Evolutionary conservation across 192 early-diverging fungal genomes (phyloP).

Genomic region (Rhizophagus prolifer): DNA sequence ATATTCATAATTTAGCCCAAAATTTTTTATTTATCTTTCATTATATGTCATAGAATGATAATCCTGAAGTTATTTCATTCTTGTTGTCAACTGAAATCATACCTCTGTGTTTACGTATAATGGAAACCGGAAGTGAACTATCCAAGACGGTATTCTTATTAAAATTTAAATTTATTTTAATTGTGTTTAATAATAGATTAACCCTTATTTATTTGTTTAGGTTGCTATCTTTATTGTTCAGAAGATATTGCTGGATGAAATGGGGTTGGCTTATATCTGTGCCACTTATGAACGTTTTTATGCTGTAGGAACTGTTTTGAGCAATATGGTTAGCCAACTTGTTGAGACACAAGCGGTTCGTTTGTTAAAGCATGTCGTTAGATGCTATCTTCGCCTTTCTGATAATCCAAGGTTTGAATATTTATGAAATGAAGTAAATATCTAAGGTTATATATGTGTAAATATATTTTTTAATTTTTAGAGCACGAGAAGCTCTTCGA

Average conservation of each 20-base stretch:
- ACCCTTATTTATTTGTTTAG: conserved; percentile 28
- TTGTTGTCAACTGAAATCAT: conserved; percentile 96
- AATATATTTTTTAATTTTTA: conserved; percentile 13
- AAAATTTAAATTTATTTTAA: conserved; percentile 18
- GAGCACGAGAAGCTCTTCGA: conserved; percentile 87
- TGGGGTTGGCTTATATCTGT: conserved; percentile 87
- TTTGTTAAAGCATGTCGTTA: conserved; percentile 90
- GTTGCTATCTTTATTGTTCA: conserved; percentile 99
- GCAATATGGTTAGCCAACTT: conserved; percentile 91
- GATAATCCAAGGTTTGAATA: conserved; percentile 73
- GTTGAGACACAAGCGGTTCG: conserved; percentile 81
- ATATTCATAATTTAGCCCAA: not conserved
- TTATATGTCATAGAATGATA: conserved; percentile 71
- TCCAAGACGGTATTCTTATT: conserved; percentile 76
- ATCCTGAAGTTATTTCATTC: conserved; percentile 93
- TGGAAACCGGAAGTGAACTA: conserved; percentile 96
- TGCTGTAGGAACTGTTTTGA: conserved; percentile 91
- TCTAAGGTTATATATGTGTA: not conserved
- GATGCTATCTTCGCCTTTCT: conserved; percentile 88
- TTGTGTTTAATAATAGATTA: not conserved
- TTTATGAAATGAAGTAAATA: not conserved
- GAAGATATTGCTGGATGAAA: conserved; percentile 92
- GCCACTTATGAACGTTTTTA: conserved; percentile 91
- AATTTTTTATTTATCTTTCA: not conserved
- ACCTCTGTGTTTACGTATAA: conserved; percentile 96